These are phyloP conservation scores for Cystobasidiaceae sp. DNA, from an alignment of 1,284 basidiomycete species.

Conservation along the genomic window DNA sequence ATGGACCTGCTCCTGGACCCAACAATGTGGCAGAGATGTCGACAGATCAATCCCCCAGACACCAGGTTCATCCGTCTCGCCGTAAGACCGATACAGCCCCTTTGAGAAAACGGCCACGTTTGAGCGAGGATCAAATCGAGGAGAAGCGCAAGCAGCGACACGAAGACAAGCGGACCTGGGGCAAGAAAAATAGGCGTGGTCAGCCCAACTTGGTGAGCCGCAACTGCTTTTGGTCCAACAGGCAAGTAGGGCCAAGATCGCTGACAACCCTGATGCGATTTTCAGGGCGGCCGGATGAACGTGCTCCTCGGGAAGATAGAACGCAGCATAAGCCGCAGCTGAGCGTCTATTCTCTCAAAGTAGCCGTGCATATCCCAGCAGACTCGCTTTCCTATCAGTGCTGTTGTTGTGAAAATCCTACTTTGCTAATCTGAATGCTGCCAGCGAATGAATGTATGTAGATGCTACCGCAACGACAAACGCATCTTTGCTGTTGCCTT, in stretches of 20 bases:
- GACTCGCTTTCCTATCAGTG: too few species aligned
- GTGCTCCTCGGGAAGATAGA: conserved; percentile 28
- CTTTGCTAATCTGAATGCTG: too few species aligned
- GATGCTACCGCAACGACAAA: background rate
- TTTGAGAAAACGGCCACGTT: conserved; percentile 3
- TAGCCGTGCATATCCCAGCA: too few species aligned
- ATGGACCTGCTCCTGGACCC: conserved; percentile 10
- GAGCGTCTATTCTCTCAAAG: too few species aligned
- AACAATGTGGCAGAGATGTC: background rate
- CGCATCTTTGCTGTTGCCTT: background rate
- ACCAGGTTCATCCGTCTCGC: conserved; percentile 5
- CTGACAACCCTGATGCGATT: background rate
- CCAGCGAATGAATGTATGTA: too few species aligned
- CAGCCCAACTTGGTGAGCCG: conserved; percentile 19
- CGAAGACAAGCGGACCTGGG: conserved; percentile 11
- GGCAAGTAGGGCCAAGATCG: background rate
- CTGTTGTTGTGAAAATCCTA: too few species aligned
- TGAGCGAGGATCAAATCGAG: conserved; percentile 22
- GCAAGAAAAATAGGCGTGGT: conserved; percentile 2
- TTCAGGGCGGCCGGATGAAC: conserved; percentile 19
- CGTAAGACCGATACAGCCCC: background rate
- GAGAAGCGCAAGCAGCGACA: conserved; percentile 15
- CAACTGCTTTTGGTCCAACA: background rate
- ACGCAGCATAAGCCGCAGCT: too few species aligned
- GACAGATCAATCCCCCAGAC: too few species aligned